phyloP scores from a whole-genome alignment of 1,284 basidiomycete species.

The Tremellales sp. region DNA sequence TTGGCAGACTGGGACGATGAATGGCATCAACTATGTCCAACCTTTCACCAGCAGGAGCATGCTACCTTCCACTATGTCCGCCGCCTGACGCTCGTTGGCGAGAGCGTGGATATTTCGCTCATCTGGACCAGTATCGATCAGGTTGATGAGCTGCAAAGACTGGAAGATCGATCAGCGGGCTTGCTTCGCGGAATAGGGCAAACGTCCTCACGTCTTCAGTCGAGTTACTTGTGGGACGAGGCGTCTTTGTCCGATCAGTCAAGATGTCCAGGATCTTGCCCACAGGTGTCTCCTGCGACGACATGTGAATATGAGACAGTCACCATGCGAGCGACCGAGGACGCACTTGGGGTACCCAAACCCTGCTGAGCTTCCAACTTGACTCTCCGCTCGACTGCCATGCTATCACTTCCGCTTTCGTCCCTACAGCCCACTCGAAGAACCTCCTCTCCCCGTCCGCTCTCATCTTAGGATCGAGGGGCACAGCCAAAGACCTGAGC shows the following conservation, averaged over 20 bases:
- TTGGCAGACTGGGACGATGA: too few relatives aligned
- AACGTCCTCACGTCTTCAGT: too few relatives aligned
- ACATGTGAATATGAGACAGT: not conserved
- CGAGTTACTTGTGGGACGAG: constrained; percentile 3
- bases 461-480: constrained; percentile 15
- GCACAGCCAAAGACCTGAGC: constrained; percentile 24
- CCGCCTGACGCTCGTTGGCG: not conserved
- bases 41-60: constrained; percentile 20
- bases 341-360: constrained; percentile 18
- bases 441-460: constrained; percentile 18
- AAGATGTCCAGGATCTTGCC: constrained; percentile 29
- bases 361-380: constrained; percentile 12
- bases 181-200: too few relatives aligned
- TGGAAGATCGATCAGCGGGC: too few relatives aligned
- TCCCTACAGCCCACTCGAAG: constrained; percentile 33
- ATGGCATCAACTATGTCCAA: constrained; percentile 8
- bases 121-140: too few relatives aligned
- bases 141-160: too few relatives aligned
- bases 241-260: constrained; percentile 11
- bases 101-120: too few relatives aligned
- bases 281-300: constrained; percentile 18
- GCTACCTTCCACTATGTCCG: constrained; percentile 12
- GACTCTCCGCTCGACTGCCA: constrained; percentile 19
- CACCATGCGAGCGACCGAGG: not conserved
- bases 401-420: constrained; percentile 4